A percentile compares a stretch with the other conserved stretches of the same genome.
Evolutionary conservation across 148 eudicot species (phyloP).

Genomic region (Spergularia bocconei): DNA sequence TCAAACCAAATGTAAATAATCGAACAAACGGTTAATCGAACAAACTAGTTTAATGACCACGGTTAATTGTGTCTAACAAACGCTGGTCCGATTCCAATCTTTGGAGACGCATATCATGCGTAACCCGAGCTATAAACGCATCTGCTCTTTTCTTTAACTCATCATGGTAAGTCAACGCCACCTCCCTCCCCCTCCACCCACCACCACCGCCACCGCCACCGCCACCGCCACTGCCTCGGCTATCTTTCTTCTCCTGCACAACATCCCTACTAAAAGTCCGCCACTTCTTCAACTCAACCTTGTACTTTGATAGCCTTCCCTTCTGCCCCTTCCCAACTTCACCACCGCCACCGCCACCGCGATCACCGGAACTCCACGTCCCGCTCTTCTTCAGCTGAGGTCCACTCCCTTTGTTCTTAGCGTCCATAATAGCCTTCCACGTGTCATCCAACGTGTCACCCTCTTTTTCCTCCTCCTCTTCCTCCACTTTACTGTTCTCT

Average conservation of each 20-base stretch:
- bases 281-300: constrained; percentile 51
- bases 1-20: too few species aligned
- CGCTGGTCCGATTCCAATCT: constrained; percentile 67
- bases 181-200: constrained; percentile 8
- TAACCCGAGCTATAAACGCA: constrained; percentile 54
- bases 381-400: constrained; percentile 40
- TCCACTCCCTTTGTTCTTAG: constrained; percentile 22
- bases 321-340: constrained; percentile 1
- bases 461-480: constrained; percentile 3
- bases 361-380: constrained; percentile 32
- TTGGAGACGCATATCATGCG: constrained; percentile 46
- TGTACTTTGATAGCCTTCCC: constrained; percentile 6
- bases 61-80: constrained; percentile 43
- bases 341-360: neutral
- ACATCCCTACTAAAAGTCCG: constrained; percentile 36
- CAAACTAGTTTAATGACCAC: constrained; percentile 17
- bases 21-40: too few species aligned
- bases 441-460: constrained; percentile 49
- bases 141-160: constrained; percentile 57
- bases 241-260: constrained; percentile 20
- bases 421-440: constrained; percentile 56
- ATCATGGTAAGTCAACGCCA: constrained; percentile 39
- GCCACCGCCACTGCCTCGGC: constrained; percentile 12
- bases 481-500: neutral
- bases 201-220: neutral